Conservation (phyloP, 1,139 yeast genomes). For the Scheffersomyces quercinus region DNA sequence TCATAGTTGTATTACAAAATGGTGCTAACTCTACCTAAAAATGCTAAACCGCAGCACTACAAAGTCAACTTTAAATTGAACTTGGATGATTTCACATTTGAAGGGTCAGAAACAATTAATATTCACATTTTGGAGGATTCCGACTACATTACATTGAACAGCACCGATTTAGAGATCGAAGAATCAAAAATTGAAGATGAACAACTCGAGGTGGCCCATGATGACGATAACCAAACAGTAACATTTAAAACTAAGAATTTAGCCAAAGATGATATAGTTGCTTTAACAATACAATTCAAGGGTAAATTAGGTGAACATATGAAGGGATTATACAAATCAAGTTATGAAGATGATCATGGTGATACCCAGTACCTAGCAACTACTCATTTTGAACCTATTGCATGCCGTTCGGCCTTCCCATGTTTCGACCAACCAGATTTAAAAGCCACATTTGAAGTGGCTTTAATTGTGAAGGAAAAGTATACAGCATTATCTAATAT, state of each 20-base stretch:
- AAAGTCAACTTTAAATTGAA: background rate
- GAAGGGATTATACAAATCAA: constrained; percentile 17
- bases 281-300: constrained; percentile 8
- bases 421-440: constrained; percentile 19
- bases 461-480: constrained; percentile 10
- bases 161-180: background rate
- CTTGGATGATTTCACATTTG: background rate
- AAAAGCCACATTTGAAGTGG: constrained; percentile 16
- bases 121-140: background rate
- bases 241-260: constrained; percentile 44
- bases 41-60: background rate
- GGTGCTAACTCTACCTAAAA: background rate
- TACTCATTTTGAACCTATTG: constrained; percentile 19
- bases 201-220: constrained; percentile 35
- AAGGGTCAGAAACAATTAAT: background rate
- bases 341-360: constrained; percentile 33
- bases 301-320: constrained; percentile 16
- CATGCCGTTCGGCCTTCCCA: constrained; percentile 18
- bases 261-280: background rate
- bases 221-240: constrained; percentile 62
- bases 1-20: no score
- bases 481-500: constrained; percentile 17
- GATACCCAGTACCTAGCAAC: background rate
- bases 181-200: background rate
- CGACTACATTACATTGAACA: background rate